Base-by-base conservation (phyloP, 164 flowering plant genomes). In the Annona cherimola region DNA sequence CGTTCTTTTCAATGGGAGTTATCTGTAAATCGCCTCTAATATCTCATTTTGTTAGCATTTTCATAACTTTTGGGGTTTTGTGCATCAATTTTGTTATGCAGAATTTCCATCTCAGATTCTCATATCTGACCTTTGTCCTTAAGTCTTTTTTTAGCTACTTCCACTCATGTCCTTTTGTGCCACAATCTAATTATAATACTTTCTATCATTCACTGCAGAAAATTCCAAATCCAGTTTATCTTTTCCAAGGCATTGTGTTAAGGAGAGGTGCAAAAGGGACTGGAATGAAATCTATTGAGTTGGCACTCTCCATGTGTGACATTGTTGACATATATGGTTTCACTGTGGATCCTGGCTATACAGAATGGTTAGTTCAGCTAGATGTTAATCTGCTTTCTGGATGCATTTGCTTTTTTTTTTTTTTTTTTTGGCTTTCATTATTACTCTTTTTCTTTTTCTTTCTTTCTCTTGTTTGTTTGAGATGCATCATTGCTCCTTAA, bases 201-300 rank as follows among this genome's bases (percentile, higher is more conserved):
- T 44, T 43, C 18, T 70, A n/a, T 60, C 4, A 61, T 61, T 54
- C 16, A 60, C 71, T 76, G 81, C 96, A 96, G 99, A 78, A 72
- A 54, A 86, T 96, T 76, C 88, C 93, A 73, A 96, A 96, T 84
- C 98, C 99, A 57, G 99, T 96, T 68, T 96, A 96, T 81, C 96
- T 96, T 65, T 93, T 96, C 81, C 97, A 93, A 85, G 99, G 99
- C 65, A 93, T 96, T 81, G 99, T 96, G 12, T 80, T 96, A 8
- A 86, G 99, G 18, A 83, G 97, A 86, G 99, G 99, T 75, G 99
- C 99, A 67, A 93, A 96, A 85, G 99, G 99, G 81, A 96, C 99
- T 78, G 99, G 99, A 81, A 93, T 96, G 98, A 96, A 96, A 81
- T 88, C 99, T 72, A 82, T 96, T 57, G 99, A 96, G 77, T 83